Percentiles rank a stretch among this genome's conserved stretches.
These are phyloP conservation scores for Meyerozyma athensensis DNA, from an alignment of 1,139 yeast species.

Conservation along the genomic window DNA sequence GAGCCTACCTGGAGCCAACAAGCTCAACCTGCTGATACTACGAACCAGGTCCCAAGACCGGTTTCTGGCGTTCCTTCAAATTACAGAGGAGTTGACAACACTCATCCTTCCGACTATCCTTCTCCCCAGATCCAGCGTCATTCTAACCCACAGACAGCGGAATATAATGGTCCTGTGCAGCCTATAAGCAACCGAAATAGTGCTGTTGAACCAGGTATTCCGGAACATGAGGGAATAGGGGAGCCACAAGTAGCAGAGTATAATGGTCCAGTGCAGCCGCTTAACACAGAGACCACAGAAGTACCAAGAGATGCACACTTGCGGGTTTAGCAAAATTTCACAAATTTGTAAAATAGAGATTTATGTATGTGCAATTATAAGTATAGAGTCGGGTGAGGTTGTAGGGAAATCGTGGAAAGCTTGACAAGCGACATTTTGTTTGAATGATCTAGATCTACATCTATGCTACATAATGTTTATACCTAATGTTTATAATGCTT, in stretches of 20 bases:
- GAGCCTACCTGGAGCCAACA: background rate
- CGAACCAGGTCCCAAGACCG: background rate
- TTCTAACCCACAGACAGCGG: background rate
- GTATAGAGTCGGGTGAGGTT: too few relatives aligned
- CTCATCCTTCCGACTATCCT: background rate
- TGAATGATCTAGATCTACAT: too few relatives aligned
- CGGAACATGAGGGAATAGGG: too few relatives aligned
- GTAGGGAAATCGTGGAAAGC: too few relatives aligned
- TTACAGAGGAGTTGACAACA: background rate
- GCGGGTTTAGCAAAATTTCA: background rate
- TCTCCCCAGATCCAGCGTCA: slow-evolving; percentile 2
- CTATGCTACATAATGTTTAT: too few relatives aligned
- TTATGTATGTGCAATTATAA: too few relatives aligned
- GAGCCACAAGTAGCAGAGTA: too few relatives aligned
- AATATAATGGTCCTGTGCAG: background rate
- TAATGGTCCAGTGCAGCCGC: too few relatives aligned
- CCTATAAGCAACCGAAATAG: background rate
- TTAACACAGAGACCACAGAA: too few relatives aligned
- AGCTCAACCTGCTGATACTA: background rate
- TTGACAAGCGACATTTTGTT: too few relatives aligned
- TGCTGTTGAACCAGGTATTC: background rate
- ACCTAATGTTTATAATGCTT: too few relatives aligned
- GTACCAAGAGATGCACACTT: background rate
- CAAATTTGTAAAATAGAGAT: background rate
- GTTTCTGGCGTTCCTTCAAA: background rate